Evolutionary conservation across 1,284 basidiomycete species (phyloP), one percentile per base, ranked within the genome.

Genomic region (Sporisorium reilianum): DNA sequence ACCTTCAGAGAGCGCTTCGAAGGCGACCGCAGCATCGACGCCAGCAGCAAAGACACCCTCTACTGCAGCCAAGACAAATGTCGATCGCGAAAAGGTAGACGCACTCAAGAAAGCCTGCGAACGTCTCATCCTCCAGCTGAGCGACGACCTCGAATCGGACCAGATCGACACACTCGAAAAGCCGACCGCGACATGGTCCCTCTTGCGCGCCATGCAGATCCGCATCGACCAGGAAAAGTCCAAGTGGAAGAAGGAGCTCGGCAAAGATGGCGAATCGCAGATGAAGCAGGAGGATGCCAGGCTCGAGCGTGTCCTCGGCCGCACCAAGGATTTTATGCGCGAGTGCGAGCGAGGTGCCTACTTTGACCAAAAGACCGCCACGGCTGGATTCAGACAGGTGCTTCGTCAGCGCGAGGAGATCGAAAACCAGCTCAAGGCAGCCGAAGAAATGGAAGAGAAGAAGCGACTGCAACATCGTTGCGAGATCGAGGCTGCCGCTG

Each of bases 401-500:
- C 72, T 75, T 32, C 59, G 71, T 34, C 71, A 80, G 59, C 78
- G 76, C n/a, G 72, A 73, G 49, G 55, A 64, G 41, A 68, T 64
- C 50, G 57, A 73, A 48, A 64, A 63, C 40, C 71, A 72, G 54
- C 67, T 77, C 56, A 73, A 79, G 25, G 76, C 71, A 26, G 55
- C 46, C 25, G 60, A 67, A 41, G 71, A 73, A 34, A 58, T 59
- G 53, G 66, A 66, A 38, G 58, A 57, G 49, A 64, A 51, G 46
- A 55, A 87, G 80, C 78, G 87, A 73, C 55, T 85, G 68, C 76
- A 88, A 76, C 85, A 89, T 58, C 83, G 85, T 23, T 82, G 81
- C 4, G 84, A 94, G 51, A 88, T 89, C 23, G 85, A 87, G 40
- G 68, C 64, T 34, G 68, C 73, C 23, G 51, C 55, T 25, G 61